These are phyloP conservation scores for Geotrichum europaeum DNA, from an alignment of 1,139 yeast genomes.

Conservation along the genomic window DNA sequence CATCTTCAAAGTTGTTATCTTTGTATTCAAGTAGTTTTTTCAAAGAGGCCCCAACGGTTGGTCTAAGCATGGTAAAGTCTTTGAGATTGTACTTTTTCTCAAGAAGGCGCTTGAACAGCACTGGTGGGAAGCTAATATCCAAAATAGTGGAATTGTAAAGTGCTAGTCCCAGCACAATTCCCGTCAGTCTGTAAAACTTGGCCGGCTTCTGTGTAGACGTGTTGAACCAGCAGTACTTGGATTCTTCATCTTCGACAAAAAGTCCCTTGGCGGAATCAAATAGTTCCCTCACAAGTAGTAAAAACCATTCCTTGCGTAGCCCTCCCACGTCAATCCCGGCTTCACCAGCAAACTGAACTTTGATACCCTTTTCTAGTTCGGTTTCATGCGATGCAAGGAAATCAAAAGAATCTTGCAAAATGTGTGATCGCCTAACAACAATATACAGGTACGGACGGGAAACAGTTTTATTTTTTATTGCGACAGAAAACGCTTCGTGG, in stretches of 20 bases:
- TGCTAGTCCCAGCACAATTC: conserved; percentile 83
- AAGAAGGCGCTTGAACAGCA: conserved; percentile 67
- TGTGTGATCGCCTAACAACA: conserved; percentile 56
- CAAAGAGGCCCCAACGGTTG: conserved; percentile 57
- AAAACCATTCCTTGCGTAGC: conserved; percentile 86
- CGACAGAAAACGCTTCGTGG: conserved; percentile 78
- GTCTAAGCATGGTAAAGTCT: conserved; percentile 65
- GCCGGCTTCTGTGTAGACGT: conserved; percentile 36
- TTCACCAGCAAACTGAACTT: conserved; percentile 75
- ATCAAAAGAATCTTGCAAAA: conserved; percentile 71
- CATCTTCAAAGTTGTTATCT: conserved; percentile 41
- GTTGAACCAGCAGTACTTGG: conserved; percentile 71
- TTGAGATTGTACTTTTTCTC: conserved; percentile 49
- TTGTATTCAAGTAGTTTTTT: conserved; percentile 47
- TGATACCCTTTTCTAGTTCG: conserved; percentile 67
- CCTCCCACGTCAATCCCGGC: conserved; percentile 97
- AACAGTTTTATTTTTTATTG: conserved; percentile 56
- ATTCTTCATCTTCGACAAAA: conserved; percentile 54
- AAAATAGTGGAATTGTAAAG: conserved; percentile 83
- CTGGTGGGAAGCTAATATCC: conserved; percentile 70
- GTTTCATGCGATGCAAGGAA: conserved; percentile 51
- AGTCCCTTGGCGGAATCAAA: conserved; percentile 52
- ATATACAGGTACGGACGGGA: conserved; percentile 65
- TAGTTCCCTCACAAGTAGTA: conserved; percentile 59
- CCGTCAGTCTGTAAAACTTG: conserved; percentile 66